Evolutionary conservation across 1,284 basidiomycete genomes (phyloP).

Genomic region (Trichosporon sp.): DNA sequence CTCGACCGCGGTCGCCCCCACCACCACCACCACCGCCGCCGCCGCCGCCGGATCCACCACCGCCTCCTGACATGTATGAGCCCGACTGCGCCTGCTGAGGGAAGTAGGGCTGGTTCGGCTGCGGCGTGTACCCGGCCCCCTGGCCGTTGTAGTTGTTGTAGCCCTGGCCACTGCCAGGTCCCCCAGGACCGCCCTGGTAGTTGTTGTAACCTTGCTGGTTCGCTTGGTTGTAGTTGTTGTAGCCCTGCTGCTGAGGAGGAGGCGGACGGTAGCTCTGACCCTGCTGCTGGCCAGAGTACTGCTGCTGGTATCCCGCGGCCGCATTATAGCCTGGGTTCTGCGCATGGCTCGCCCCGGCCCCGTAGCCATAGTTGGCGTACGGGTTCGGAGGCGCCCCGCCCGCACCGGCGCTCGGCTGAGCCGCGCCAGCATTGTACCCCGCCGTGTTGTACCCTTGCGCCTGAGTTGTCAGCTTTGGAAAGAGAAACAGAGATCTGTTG

Average conservation of each 20-base stretch:
- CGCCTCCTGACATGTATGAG: conserved; percentile 19
- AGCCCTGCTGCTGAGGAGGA: conserved; percentile 23
- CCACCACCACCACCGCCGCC: neutral
- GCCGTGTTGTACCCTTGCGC: conserved; percentile 21
- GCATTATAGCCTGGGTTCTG: conserved; percentile 19
- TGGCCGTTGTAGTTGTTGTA: conserved; percentile 25
- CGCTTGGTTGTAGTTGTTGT: conserved; percentile 23
- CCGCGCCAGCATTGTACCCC: conserved; percentile 32
- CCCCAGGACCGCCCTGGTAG: conserved; percentile 23
- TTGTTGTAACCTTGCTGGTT: conserved; percentile 23
- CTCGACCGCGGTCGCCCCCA: neutral
- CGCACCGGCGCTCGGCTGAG: conserved; percentile 26
- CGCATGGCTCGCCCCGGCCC: conserved; percentile 47
- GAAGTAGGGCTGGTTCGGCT: conserved; percentile 36
- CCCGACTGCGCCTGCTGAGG: conserved; percentile 23
- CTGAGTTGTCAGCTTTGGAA: neutral
- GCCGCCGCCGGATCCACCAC: conserved; percentile 13
- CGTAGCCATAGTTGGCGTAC: conserved; percentile 55
- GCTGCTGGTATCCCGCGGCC: conserved; percentile 19
- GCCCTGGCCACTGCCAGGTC: conserved; percentile 27
- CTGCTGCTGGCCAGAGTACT: conserved; percentile 20
- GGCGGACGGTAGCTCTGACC: conserved; percentile 24
- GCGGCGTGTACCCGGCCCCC: conserved; percentile 26
- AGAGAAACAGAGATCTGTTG: neutral
- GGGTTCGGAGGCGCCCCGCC: conserved; percentile 38